Evolutionary conservation across 1,284 basidiomycete species (phyloP), one percentile per base, ranked within the genome.

Genomic region (Ustilago trichophora): DNA sequence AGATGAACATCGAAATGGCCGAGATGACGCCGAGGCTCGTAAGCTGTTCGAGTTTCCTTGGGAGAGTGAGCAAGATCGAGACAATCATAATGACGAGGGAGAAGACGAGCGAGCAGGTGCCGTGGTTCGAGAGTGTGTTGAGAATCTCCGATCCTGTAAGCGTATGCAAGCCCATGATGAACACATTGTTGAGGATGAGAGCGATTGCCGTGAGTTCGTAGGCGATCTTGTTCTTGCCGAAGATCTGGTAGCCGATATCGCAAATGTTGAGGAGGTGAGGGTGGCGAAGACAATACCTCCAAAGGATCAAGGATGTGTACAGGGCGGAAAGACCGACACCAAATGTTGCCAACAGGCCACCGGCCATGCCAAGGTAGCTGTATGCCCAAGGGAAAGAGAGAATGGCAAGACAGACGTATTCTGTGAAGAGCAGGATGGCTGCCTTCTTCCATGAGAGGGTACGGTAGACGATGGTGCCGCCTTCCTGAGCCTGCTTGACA

Each of bases 71-170:
- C 3, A 78, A 15, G 27, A 75, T 63, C 19, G 72, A 75, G 18
- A 70, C 22, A 19, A 78, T 22, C 72, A 75, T 72, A 42, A 73
- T 58, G 32, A 75, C 38, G 19, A 84, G 83, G 46, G 84, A 85
- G 82, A 87, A 89, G 1, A 83, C 82, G 37, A 89, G 82, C 0
- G 87, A 87, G 79, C 87, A 88, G 18, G 83, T 76, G 0, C 85
- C 84, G n/a, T 84, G 85, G 65, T 86, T 83, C 1, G 85, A 85
- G 4, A 89, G 82, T 0, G 87, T 88, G 82, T 89, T 89, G 29
- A 78, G 51, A 51, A 89, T 77, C 48, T 82, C 79, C 1, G 83
- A 82, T 2, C 83, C 83, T 4, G 73, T 78, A 3, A 78, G 49
- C 2, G 73, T 76, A 35, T 78, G 76, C 12, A 78, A 41, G 15